Conservation (phyloP, 2,329 filamentous ascomycete species). For the Cordyceps tenuipes region DNA sequence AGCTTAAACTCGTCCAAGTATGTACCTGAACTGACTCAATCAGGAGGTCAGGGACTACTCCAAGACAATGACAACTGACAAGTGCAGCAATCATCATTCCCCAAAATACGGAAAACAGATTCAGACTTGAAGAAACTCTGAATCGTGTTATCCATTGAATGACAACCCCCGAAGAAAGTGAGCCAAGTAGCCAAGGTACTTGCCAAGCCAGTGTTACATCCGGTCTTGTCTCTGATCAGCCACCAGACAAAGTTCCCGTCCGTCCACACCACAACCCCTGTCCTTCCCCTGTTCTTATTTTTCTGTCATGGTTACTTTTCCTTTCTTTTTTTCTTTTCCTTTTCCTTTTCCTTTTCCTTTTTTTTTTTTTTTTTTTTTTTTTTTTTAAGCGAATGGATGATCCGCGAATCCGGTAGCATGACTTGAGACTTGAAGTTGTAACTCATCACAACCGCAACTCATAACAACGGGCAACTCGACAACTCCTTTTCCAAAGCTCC, state of each 20-base stretch:
- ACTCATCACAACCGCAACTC: background rate
- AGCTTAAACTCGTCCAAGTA: background rate
- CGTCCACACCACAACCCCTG: background rate
- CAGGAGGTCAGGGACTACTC: background rate
- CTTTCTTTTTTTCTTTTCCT: background rate
- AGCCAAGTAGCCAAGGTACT: background rate
- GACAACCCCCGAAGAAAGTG: background rate
- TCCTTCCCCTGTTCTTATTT: background rate
- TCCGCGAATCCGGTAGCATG: background rate
- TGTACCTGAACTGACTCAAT: background rate
- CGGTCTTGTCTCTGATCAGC: conserved; percentile 5
- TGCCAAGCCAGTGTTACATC: background rate
- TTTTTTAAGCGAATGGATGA: background rate
- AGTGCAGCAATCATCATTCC: background rate
- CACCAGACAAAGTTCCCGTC: background rate
- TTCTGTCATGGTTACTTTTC: background rate
- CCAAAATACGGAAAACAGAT: background rate
- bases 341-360: background rate
- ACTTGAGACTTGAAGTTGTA: no score
- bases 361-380: background rate
- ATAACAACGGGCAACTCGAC: background rate
- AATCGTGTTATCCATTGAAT: background rate
- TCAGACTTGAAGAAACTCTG: background rate
- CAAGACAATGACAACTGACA: background rate
- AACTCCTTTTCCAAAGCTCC: background rate